Evolutionary conservation across 441 rosid genomes (phyloP).

Genomic region (Adansonia madagascariensis): DNA sequence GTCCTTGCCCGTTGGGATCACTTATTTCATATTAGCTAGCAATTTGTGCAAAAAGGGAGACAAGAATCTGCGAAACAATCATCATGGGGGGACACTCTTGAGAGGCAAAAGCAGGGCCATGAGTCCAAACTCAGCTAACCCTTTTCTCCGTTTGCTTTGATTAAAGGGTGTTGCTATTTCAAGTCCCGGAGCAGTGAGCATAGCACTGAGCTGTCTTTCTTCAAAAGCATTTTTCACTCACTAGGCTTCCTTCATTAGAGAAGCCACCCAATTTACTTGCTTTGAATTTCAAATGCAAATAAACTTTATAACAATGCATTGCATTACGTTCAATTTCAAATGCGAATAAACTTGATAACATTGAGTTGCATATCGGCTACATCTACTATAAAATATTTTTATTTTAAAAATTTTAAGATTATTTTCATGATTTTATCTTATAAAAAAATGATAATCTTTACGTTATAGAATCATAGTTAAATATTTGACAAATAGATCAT

Average conservation of each 20-base stretch:
- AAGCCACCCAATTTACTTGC: background rate
- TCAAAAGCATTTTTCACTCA: background rate
- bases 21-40: background rate
- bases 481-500: too few species aligned
- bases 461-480: too few species aligned
- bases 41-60: conserved; percentile 10
- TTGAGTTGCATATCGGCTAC: too few species aligned
- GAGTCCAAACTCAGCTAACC: background rate
- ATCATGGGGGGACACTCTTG: background rate
- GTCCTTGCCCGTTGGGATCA: conserved; percentile 11
- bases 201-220: background rate
- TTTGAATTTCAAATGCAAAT: background rate
- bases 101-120: background rate
- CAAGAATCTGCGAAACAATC: conserved; percentile 23
- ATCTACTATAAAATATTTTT: too few species aligned
- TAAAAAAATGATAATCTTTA: too few species aligned
- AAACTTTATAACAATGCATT: too few species aligned
- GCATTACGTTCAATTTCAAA: too few species aligned
- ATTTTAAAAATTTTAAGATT: too few species aligned
- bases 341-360: too few species aligned
- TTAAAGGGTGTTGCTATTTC: background rate
- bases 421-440: too few species aligned
- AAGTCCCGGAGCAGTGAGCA: conserved; percentile 9
- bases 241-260: background rate
- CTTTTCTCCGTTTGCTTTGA: background rate